These are phyloP conservation scores for Persicaria maculosa DNA, from an alignment of 148 eudicot genomes.

Conservation along the genomic window DNA sequence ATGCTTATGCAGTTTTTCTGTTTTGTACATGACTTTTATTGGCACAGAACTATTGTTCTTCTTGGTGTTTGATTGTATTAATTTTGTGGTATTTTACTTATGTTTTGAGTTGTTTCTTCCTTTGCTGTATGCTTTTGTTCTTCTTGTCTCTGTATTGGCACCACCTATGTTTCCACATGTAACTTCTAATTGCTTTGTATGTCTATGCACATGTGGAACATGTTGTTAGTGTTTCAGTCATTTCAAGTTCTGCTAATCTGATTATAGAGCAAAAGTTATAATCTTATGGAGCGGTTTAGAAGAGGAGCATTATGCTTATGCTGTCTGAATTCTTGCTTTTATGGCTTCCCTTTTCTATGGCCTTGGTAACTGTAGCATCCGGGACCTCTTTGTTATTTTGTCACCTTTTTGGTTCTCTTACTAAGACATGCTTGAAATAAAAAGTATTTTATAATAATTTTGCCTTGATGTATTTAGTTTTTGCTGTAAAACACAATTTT, in stretches of 20 bases:
- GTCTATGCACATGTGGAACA: not conserved
- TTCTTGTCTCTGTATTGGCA: not conserved
- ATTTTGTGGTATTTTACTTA: not conserved
- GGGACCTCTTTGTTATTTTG: not conserved
- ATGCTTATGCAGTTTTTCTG: not conserved
- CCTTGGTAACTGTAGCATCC: not conserved
- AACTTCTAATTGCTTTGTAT: not conserved
- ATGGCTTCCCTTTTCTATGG: not conserved
- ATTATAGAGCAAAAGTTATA: not conserved
- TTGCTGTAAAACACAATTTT: not conserved
- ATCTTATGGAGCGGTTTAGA: not conserved
- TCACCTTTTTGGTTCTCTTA: not conserved
- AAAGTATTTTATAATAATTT: not conserved
- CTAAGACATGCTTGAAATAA: not conserved
- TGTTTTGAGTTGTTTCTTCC: not conserved
- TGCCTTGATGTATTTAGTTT: not conserved
- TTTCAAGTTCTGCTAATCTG: not conserved
- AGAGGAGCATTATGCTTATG: not conserved
- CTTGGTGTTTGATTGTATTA: not conserved
- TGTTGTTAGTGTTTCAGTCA: not conserved
- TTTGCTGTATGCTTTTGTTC: not conserved
- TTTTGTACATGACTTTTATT: not conserved
- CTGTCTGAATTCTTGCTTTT: not conserved
- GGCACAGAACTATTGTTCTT: not conserved
- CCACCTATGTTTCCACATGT: not conserved